Base-by-base conservation (phyloP, 139 green algal species). In the Closterium sp. region DNA sequence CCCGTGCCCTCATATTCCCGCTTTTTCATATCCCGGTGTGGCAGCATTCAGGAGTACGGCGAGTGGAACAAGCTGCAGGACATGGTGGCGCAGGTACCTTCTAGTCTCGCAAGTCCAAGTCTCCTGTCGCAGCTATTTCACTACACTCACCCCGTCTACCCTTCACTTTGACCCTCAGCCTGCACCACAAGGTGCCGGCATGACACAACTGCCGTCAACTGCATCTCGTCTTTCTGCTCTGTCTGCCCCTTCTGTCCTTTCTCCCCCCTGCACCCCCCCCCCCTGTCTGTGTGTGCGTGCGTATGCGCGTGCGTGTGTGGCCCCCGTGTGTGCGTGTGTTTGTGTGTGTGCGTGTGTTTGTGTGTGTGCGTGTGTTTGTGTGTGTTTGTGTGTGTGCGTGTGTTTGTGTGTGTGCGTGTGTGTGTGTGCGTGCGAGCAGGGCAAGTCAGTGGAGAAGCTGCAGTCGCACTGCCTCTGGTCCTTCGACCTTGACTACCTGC, bases 31-130 rank as follows among this genome's bases (percentile, higher is more conserved):
- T n/a, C n/a, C n/a, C n/a, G n/a, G n/a, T 69, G 43, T 69, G 43
- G 81, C 81, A 86, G 81, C n/a, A 86, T 86, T 19, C 81, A 86
- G 81, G 81, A 86, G 81, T 86, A 33, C 31, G 81, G 81, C 19
- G 81, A 86, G 81, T 86, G 81, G 81, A 86, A 86, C 81, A 34
- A 32, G 81, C 81, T 86, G 81, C 81, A 86, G 25, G 81, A 86
- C n/a, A 86, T 86, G 81, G 81, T 86, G 1, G 30, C 81, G 0
- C 81, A 69, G 43, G 43, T 69, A 69, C 43, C 12, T 1, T 16
- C 7, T 28, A 2, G 9, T 69, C n/a, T n/a, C n/a, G n/a, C n/a
- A n/a, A n/a, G n/a, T n/a, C n/a, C n/a, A n/a, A n/a, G n/a, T n/a
- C n/a, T n/a, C n/a, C n/a, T n/a, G n/a, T n/a, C n/a, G n/a, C n/a